Percentiles rank a stretch among this genome's conserved stretches.
These are phyloP conservation scores for Pleurozium schreberi DNA, from an alignment of 225 moss, liverwort and hornwort genomes.

Conservation along the genomic window DNA sequence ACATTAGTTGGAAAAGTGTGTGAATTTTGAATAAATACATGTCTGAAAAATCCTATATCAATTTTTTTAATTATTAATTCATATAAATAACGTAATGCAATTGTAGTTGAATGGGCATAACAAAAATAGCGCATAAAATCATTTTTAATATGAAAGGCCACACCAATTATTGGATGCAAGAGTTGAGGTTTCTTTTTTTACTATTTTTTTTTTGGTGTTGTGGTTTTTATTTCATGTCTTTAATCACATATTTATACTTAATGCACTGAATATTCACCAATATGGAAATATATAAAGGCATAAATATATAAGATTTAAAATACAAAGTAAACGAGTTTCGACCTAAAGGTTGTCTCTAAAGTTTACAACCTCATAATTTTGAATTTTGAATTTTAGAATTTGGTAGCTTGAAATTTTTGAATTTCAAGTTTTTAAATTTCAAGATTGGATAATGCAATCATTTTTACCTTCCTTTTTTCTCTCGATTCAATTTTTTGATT, in stretches of 20 bases:
- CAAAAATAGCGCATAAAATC: too few species aligned
- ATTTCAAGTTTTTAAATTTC: not conserved
- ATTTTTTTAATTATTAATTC: not conserved
- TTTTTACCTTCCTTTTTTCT: not conserved
- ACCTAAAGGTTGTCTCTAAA: accelerated
- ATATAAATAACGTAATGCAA: not conserved
- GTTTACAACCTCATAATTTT: not conserved
- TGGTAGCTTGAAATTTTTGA: not conserved
- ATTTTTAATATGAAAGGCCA: not conserved
- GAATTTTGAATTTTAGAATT: too few species aligned
- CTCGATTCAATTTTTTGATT: not conserved
- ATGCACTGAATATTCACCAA: too few species aligned
- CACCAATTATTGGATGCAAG: not conserved
- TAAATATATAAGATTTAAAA: not conserved
- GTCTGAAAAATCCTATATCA: accelerated
- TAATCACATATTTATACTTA: not conserved
- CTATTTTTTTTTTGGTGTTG: not conserved
- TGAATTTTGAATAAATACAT: not conserved
- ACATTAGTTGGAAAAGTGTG: not conserved
- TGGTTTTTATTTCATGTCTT: not conserved
- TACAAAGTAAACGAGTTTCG: accelerated
- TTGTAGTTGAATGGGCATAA: not conserved
- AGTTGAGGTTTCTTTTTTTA: not conserved
- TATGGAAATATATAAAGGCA: not conserved
- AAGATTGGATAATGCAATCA: not conserved